A percentile compares a stretch with the other conserved stretches of the same genome.
Evolutionary conservation across 495 filamentous ascomycete species (phyloP).

Genomic region (Pyronema domesticum): DNA sequence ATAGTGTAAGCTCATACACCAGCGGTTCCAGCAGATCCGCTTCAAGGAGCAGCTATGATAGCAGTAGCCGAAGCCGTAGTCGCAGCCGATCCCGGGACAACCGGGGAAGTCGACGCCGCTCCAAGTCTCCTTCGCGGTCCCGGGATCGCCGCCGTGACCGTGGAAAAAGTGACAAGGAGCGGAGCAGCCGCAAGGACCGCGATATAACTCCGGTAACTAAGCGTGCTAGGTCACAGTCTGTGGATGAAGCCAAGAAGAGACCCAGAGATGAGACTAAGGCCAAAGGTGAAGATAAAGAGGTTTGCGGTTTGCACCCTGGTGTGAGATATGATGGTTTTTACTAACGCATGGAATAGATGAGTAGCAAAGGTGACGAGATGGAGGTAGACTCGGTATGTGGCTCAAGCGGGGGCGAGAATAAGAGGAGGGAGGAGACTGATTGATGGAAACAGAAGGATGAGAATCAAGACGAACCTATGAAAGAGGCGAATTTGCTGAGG

Average conservation of each 20-base stretch:
- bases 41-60: too few relatives aligned
- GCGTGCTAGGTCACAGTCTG: constrained; percentile 11
- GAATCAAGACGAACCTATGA: background rate
- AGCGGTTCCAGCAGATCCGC: too few relatives aligned
- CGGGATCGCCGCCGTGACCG: background rate
- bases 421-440: background rate
- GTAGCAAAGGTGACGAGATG: background rate
- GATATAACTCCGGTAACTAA: constrained; percentile 2
- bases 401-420: background rate
- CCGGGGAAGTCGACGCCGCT: too few relatives aligned
- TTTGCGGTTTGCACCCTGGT: constrained; percentile 10
- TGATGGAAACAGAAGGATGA: background rate
- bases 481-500: constrained; percentile 27
- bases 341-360: background rate
- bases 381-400: background rate
- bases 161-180: constrained; percentile 6
- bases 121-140: too few relatives aligned
- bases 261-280: constrained; percentile 16
- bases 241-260: constrained; percentile 13
- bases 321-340: background rate
- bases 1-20: too few relatives aligned
- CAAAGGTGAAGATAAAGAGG: constrained; percentile 16
- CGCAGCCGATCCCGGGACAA: too few relatives aligned
- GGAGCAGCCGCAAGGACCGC: background rate
- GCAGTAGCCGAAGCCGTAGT: too few relatives aligned